Evolutionary conservation across 78 protist genomes (phyloP).

Genomic region (Planoprotostelium fungivorum): DNA sequence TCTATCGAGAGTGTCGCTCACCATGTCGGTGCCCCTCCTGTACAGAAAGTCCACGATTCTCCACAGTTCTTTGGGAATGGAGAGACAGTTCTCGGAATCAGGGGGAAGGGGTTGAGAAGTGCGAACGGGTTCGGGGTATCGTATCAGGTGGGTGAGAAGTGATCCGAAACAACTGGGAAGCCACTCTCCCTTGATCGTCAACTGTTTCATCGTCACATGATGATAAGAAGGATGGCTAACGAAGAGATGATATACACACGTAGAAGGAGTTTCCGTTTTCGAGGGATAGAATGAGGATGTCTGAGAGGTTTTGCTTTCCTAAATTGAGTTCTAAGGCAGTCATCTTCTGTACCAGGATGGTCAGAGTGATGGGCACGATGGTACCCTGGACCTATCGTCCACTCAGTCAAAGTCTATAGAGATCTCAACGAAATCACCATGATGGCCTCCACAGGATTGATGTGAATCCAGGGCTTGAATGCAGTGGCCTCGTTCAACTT

Average conservation of each 20-base stretch:
- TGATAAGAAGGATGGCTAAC: background rate
- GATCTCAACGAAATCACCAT: background rate
- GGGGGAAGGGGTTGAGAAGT: conserved; percentile 20
- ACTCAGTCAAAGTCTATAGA: background rate
- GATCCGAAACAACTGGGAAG: conserved; percentile 54
- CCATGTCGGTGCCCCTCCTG: conserved; percentile 26
- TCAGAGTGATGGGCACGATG: conserved; percentile 28
- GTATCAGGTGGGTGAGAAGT: conserved; percentile 53
- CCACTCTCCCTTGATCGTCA: conserved; percentile 48
- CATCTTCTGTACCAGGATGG: conserved; percentile 22
- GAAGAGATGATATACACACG: background rate
- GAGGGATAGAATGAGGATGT: conserved; percentile 74
- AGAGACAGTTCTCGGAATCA: conserved; percentile 22
- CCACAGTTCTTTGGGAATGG: conserved; percentile 84
- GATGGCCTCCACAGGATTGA: conserved; percentile 62
- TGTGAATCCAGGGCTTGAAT: conserved; percentile 70
- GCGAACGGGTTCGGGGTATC: conserved; percentile 30
- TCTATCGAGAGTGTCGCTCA: background rate
- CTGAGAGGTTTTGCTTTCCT: conserved; percentile 45
- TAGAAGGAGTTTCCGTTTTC: conserved; percentile 74
- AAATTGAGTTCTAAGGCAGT: conserved; percentile 37
- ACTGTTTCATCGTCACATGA: background rate
- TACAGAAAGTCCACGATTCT: conserved; percentile 59
- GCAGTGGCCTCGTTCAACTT: conserved; percentile 40
- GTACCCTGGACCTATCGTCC: background rate